These are phyloP conservation scores for Ceratocystis eucalypticola DNA, from an alignment of 2,329 filamentous ascomycete species.

Conservation along the genomic window DNA sequence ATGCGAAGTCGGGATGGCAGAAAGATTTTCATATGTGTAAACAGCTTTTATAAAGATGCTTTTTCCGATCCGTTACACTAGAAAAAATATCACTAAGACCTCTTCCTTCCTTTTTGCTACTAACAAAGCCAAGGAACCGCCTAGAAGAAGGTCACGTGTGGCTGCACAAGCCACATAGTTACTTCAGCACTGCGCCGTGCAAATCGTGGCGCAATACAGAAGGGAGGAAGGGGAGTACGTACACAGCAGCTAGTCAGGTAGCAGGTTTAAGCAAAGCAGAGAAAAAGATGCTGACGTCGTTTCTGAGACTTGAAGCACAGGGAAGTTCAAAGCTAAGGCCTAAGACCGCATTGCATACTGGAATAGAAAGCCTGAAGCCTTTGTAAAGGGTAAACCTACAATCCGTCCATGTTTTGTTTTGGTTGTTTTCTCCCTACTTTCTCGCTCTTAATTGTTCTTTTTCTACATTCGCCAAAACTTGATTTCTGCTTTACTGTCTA, in stretches of 20 bases:
- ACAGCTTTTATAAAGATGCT: not conserved
- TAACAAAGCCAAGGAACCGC: not conserved
- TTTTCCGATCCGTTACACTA: not conserved
- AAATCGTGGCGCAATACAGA: constrained; percentile 3
- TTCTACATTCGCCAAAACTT: not conserved
- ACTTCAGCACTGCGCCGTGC: not conserved
- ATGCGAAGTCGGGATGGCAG: too few species aligned
- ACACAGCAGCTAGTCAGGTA: not conserved
- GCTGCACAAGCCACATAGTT: not conserved
- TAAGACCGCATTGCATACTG: not conserved
- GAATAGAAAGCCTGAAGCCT: not conserved
- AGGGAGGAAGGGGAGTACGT: not conserved
- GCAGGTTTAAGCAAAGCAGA: not conserved
- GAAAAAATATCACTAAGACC: not conserved
- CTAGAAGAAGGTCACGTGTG: not conserved
- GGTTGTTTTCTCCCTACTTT: not conserved
- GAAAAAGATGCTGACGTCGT: constrained; percentile 9
- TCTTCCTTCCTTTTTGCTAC: too few species aligned
- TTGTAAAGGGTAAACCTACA: not conserved
- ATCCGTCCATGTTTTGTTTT: not conserved
- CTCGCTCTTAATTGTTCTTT: not conserved
- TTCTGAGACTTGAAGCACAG: not conserved
- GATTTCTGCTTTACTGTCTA: not conserved
- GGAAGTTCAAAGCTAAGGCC: not conserved
- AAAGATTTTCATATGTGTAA: too few species aligned